phyloP scores from a whole-genome alignment of 2,329 filamentous ascomycete genomes.

The Pseudogymnoascus destructans region DNA sequence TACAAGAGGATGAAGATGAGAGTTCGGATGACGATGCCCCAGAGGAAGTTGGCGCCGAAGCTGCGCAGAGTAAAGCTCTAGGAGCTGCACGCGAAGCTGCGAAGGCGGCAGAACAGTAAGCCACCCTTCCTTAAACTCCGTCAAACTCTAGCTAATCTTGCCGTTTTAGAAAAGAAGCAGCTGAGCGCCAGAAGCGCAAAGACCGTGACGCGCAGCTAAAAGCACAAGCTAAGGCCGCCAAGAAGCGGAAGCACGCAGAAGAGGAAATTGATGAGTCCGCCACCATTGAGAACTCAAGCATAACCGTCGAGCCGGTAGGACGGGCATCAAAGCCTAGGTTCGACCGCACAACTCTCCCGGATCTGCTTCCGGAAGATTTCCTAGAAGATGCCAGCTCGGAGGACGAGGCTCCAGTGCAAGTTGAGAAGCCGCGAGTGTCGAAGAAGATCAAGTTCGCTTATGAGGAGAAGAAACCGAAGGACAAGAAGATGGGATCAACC shows the following conservation, averaged over 20 bases:
- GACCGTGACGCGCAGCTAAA: conserved; percentile 20
- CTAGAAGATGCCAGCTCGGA: conserved; percentile 20
- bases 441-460: conserved; percentile 23
- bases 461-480: conserved; percentile 21
- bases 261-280: conserved; percentile 3
- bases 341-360: conserved; percentile 16
- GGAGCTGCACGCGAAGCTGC: conserved; percentile 18
- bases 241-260: conserved; percentile 18
- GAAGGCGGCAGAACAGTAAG: conserved; percentile 22
- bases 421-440: conserved; percentile 8
- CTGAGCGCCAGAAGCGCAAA: conserved; percentile 22
- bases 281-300: background rate
- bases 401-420: background rate
- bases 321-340: background rate
- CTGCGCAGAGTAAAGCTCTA: conserved; percentile 17
- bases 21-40: conserved; percentile 23
- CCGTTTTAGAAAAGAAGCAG: conserved; percentile 18
- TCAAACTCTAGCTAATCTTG: conserved; percentile 10
- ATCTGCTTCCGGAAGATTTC: conserved; percentile 22
- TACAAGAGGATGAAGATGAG: background rate
- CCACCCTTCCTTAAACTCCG: background rate
- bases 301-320: background rate
- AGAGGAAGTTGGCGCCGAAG: conserved; percentile 21
- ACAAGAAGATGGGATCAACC: conserved; percentile 20
- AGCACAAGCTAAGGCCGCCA: conserved; percentile 19